A percentile compares a stretch with the other conserved stretches of the same genome.
Conservation (phyloP, 2,329 filamentous ascomycete genomes). For the Phyllosticta citriasiana region DNA sequence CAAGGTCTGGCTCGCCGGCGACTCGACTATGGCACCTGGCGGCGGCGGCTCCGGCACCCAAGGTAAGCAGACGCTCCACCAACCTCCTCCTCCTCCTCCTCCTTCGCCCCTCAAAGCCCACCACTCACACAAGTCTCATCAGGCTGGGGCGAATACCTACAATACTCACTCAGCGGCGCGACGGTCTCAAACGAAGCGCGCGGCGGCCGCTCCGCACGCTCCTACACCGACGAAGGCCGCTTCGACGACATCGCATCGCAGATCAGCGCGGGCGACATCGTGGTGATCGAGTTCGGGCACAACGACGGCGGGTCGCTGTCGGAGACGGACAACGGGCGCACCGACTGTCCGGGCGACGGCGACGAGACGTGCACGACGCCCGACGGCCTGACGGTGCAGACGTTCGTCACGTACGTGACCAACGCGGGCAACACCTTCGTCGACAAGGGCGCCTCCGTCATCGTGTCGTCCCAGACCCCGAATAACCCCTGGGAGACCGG, state of each 20-base stretch:
- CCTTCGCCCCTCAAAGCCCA: not conserved
- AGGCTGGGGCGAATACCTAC: constrained; percentile 53
- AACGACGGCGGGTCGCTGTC: constrained; percentile 48
- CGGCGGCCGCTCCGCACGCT: constrained; percentile 54
- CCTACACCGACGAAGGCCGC: constrained; percentile 53
- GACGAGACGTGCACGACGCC: constrained; percentile 42
- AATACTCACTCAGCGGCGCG: constrained; percentile 35
- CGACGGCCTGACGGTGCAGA: constrained; percentile 42
- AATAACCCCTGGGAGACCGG: constrained; percentile 51
- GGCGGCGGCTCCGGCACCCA: constrained; percentile 26
- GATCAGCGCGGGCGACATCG: constrained; percentile 48
- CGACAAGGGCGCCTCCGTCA: constrained; percentile 45
- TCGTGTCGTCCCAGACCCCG: constrained; percentile 48
- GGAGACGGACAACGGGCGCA: constrained; percentile 47
- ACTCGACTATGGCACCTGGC: constrained; percentile 47
- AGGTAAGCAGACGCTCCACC: constrained; percentile 5
- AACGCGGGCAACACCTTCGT: constrained; percentile 44
- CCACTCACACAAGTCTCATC: not conserved
- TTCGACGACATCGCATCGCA: constrained; percentile 46
- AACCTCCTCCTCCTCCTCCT: not conserved
- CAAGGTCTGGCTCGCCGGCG: constrained; percentile 43
- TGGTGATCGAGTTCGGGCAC: constrained; percentile 60
- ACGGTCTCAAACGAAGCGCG: constrained; percentile 51
- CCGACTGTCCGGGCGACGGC: constrained; percentile 46
- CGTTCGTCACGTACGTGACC: constrained; percentile 49